These are phyloP conservation scores for Solanum clarkiae DNA, from an alignment of 257 asterid species.

Conservation along the genomic window DNA sequence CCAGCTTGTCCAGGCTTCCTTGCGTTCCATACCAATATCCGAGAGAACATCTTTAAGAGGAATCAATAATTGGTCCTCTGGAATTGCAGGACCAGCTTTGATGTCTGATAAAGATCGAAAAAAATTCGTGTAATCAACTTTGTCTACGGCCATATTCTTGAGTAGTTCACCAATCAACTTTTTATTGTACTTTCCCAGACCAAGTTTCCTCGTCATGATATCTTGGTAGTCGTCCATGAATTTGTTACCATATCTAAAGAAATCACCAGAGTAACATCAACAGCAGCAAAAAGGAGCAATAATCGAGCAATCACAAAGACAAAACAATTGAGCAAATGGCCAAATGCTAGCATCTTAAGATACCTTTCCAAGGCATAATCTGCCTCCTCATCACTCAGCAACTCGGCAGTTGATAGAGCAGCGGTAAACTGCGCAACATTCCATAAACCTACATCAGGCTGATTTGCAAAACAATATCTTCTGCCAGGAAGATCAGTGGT, in stretches of 20 bases:
- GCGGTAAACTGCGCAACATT: slow-evolving; percentile 77
- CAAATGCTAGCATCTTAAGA: neutral
- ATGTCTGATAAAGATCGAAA: slow-evolving; percentile 79
- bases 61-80: slow-evolving; percentile 51
- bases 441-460: slow-evolving; percentile 97
- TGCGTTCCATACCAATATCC: slow-evolving; percentile 89
- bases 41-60: slow-evolving; percentile 79
- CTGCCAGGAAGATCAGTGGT: slow-evolving; percentile 99
- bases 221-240: slow-evolving; percentile 93
- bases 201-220: slow-evolving; percentile 87
- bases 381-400: slow-evolving; percentile 69
- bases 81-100: slow-evolving; percentile 57
- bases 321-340: neutral
- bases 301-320: neutral
- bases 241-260: slow-evolving; percentile 66
- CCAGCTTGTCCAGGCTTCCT: slow-evolving; percentile 94
- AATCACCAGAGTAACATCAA: neutral
- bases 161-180: slow-evolving; percentile 82
- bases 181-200: slow-evolving; percentile 73
- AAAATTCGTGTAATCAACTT: slow-evolving; percentile 97
- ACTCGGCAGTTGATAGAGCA: slow-evolving; percentile 58
- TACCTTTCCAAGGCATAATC: slow-evolving; percentile 90
- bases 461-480: slow-evolving; percentile 95
- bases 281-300: neutral
- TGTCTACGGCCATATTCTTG: slow-evolving; percentile 90